Evolutionary conservation across 805 yeast genomes (phyloP), one percentile per base, ranked within the genome.

Genomic region (Yarrowia phangngaensis): DNA sequence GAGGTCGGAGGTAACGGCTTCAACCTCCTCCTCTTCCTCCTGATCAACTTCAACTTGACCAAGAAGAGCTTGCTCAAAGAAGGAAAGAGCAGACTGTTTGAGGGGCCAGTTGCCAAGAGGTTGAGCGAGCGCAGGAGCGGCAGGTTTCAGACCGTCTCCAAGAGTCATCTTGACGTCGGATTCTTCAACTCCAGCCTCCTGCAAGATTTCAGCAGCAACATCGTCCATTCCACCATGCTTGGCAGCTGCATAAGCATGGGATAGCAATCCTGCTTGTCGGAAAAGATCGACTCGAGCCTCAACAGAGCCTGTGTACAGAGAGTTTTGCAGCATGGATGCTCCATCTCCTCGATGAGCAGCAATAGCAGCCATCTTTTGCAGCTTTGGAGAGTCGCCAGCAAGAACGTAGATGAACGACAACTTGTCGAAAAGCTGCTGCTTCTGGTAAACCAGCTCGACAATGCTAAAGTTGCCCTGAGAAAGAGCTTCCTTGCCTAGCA

Each of bases 231-330:
- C 96, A 57, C 81, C 84, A 20, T 92, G 72, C 64, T 84, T 85
- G 16, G 98, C 97, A 54, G 88, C 75, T 9, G 96, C 84, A 64
- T 89, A 94, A 2, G 97, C 98, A 59, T 94, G 75, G 6, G 97
- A 88, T 43, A 75, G 69, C 67, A 89, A 73, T 29, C 96, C 96
- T 43, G 84, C 80, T 57, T 82, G 79, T 43, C 82, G 75, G 57
- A 84, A 80, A 11, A 83, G 77, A 56, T 76, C 72, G 29, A 89
- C 77, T 63, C 96, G 79, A 62, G 82, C 78, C 59, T 81, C 82
- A 31, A 80, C 73, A 50, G 86, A 82, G 61, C 84, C 80, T 61
- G 78, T 74, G 67, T 81, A 90, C 51, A 89, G 67, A 17, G 92
- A 78, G 59, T 88, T 89, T 60, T 86, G 92, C 60, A 92, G 75